Evolutionary conservation across 805 yeast genomes (phyloP).

Genomic region (Ogataea pignaliae): DNA sequence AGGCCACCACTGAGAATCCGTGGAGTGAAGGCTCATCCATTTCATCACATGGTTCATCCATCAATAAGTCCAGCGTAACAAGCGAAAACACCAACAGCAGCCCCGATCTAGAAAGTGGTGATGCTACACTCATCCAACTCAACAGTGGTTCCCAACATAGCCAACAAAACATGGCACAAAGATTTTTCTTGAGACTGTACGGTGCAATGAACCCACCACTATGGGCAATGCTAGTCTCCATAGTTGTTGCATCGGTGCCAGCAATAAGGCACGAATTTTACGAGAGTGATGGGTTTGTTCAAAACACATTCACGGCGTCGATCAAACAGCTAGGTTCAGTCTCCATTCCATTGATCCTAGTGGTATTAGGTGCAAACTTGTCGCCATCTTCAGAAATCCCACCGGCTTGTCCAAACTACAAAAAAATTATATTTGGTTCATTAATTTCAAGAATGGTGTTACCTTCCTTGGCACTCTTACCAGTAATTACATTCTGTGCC

Average conservation of each 20-base stretch:
- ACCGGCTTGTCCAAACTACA: slow-evolving; percentile 58
- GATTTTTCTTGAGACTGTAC: slow-evolving; percentile 8
- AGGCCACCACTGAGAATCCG: slow-evolving; percentile 10
- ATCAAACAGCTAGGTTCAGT: slow-evolving; percentile 66
- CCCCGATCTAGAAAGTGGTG: not conserved
- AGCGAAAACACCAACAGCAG: not conserved
- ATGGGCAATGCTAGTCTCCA: slow-evolving; percentile 68
- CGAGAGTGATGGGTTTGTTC: slow-evolving; percentile 54
- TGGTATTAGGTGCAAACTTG: slow-evolving; percentile 75
- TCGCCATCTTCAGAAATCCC: slow-evolving; percentile 66
- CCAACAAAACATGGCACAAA: not conserved
- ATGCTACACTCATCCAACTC: not conserved
- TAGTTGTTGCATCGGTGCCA: slow-evolving; percentile 66
- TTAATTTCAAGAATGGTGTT: slow-evolving; percentile 73
- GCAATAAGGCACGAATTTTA: slow-evolving; percentile 53
- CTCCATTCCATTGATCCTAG: slow-evolving; percentile 70
- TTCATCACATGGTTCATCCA: slow-evolving; percentile 14
- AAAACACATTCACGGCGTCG: slow-evolving; percentile 61
- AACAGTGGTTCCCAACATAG: no score
- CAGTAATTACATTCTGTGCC: slow-evolving; percentile 60
- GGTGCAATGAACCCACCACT: slow-evolving; percentile 72
- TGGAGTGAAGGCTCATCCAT: slow-evolving; percentile 26
- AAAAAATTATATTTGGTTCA: slow-evolving; percentile 63
- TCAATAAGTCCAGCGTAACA: not conserved
- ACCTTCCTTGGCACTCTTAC: slow-evolving; percentile 65